Percentiles rank a stretch among this genome's conserved stretches.
These are phyloP conservation scores for Gigaspora rosea DNA, from an alignment of 192 early-diverging fungal genomes.

Conservation along the genomic window DNA sequence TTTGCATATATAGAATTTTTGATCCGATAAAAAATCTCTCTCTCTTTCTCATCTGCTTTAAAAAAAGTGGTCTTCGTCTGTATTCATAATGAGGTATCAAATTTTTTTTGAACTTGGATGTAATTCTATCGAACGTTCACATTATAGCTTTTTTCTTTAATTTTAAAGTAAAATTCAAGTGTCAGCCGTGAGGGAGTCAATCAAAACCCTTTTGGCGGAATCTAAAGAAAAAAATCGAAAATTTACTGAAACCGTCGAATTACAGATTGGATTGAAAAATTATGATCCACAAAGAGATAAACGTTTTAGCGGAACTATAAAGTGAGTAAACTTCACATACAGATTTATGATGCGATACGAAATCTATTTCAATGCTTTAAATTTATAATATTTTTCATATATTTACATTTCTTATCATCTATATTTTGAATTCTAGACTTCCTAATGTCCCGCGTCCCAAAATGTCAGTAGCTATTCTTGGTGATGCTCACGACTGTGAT, in stretches of 20 bases:
- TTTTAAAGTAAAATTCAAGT: constrained; percentile 78
- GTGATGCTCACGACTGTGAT: constrained; percentile 95
- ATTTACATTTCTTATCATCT: background rate
- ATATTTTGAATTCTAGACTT: constrained; percentile 54
- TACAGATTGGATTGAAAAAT: constrained; percentile 99
- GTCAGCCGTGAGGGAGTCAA: constrained; percentile 83
- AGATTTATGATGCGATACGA: background rate
- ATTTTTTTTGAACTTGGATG: too few species aligned
- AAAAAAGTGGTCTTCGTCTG: too few species aligned
- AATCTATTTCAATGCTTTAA: background rate
- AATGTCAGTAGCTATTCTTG: constrained; percentile 93
- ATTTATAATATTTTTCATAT: background rate
- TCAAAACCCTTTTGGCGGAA: constrained; percentile 66
- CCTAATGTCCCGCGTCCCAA: constrained; percentile 94
- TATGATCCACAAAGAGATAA: constrained; percentile 99
- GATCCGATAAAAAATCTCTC: background rate
- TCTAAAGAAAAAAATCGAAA: constrained; percentile 93
- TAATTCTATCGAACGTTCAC: too few species aligned
- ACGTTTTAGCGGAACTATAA: constrained; percentile 97
- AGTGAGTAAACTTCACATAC: constrained; percentile 34
- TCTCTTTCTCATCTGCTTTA: too few species aligned
- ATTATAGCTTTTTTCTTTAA: too few species aligned
- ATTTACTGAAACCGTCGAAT: constrained; percentile 96
- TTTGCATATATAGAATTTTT: too few species aligned
- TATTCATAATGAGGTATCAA: too few species aligned